Evolutionary conservation across 2,329 filamentous ascomycete genomes (phyloP), one percentile per base, ranked within the genome.

Genomic region (Paracamarosporium sp.): DNA sequence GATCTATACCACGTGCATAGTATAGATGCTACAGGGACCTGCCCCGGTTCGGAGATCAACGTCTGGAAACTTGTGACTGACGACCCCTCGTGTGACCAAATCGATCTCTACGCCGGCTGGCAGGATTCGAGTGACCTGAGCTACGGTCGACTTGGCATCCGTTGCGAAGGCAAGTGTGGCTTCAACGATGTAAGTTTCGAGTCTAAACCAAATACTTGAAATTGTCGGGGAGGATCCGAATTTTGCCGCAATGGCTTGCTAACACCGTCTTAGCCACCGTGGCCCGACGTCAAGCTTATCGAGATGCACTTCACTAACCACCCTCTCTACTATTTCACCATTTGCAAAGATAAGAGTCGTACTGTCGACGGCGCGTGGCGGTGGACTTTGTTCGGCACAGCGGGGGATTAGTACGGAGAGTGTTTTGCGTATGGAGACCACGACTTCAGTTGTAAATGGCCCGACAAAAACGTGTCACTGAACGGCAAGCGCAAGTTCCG

Each of bases 301-400:
- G 44, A 47, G 44, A 47, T 47, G 44, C 44, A 47, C 28, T 47
- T 47, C 44, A 47, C 44, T 8, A 47, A 47, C 28, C 12, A 47
- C 8, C 27, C 44, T 5, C 27, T 31, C 17, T 47, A 30, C 25
- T 28, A 47, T 17, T 47, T 22, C n/a, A 47, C 44, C n/a, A 47
- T 47, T 9, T 47, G 33, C 44, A 47, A 47, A 9, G 28, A 33
- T 9, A n/a, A n/a, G 12, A 28, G 44, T 12, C 13, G 33, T 20
- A 12, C 11, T 1, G 28, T 24, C 27, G 28, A 33, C 28, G 44
- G 28, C 3, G 11, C 15, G 3, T 47, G 44, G 44, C 44, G 44
- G 4, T 33, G 27, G 44, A 20, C 17, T 20, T 17, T 47, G 2
- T 33, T 12, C n/a, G 44, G 44, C 12, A 33, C n/a, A 15, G 44